Conservation (phyloP, 2,329 filamentous ascomycete genomes). For the Clonostachys byssicola region DNA sequence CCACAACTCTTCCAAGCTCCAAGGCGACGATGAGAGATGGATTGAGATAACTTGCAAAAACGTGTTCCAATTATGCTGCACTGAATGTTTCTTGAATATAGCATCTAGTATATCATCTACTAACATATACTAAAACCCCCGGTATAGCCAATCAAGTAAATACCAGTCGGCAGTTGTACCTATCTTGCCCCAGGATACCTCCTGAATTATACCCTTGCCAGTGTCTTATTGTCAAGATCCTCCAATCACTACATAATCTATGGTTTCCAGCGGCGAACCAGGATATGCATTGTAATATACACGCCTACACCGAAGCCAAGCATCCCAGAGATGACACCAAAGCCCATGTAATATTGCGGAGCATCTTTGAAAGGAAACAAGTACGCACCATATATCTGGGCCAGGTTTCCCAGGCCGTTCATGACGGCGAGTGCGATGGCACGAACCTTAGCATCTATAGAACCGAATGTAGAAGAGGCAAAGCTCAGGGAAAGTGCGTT, state of each 20-base stretch:
- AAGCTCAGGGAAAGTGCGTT: slow-evolving; percentile 47
- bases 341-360: slow-evolving; percentile 41
- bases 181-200: too few species aligned
- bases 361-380: slow-evolving; percentile 41
- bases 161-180: too few species aligned
- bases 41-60: too few species aligned
- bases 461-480: slow-evolving; percentile 43
- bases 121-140: too few species aligned
- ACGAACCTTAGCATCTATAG: slow-evolving; percentile 41
- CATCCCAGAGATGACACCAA: slow-evolving; percentile 21
- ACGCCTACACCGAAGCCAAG: slow-evolving; percentile 6
- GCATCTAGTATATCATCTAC: too few species aligned
- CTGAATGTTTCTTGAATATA: too few species aligned
- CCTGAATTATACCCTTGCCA: too few species aligned
- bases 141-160: too few species aligned
- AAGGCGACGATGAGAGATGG: too few species aligned
- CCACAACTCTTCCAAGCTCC: too few species aligned
- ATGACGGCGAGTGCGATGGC: slow-evolving; percentile 43
- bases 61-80: too few species aligned
- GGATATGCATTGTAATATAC: slow-evolving; percentile 2
- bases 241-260: not conserved
- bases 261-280: not conserved
- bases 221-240: too few species aligned
- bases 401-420: slow-evolving; percentile 49
- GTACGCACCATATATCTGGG: slow-evolving; percentile 50